phyloP scores from a whole-genome alignment of 2,329 filamentous ascomycete genomes.

The Aspergillus uvarum region DNA sequence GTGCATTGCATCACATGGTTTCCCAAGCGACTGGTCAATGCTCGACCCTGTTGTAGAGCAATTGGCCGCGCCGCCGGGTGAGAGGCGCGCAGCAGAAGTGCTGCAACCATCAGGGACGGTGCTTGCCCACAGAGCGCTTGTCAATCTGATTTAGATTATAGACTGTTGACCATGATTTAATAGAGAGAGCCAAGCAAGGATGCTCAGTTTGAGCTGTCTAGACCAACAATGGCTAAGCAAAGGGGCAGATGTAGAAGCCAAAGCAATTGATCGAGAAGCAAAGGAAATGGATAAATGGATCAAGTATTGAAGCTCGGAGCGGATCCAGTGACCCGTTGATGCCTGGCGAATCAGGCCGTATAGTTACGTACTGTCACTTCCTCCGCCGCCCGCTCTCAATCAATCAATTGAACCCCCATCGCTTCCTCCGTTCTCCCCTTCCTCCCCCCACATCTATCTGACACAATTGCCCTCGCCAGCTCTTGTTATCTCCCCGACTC shows the following conservation, averaged over 20 bases:
- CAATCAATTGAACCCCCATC: neutral
- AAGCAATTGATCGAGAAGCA: conserved; percentile 6
- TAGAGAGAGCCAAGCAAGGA: neutral
- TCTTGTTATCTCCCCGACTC: conserved; percentile 1
- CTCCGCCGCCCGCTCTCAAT: conserved; percentile 8
- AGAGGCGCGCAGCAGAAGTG: conserved; percentile 32
- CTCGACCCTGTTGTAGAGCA: conserved; percentile 6
- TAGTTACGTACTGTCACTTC: conserved; percentile 23
- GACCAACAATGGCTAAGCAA: neutral
- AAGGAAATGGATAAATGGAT: neutral
- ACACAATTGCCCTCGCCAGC: conserved; percentile 5
- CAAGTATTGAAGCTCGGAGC: conserved; percentile 1
- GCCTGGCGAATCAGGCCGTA: conserved; percentile 24
- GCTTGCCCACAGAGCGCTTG: conserved; percentile 11
- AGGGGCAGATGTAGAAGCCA: neutral
- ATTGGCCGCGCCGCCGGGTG: conserved; percentile 23
- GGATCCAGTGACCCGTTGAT: conserved; percentile 11
- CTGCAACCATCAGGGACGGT: conserved; percentile 29
- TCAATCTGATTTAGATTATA: neutral
- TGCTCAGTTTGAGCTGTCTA: neutral
- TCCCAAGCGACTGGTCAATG: conserved; percentile 10
- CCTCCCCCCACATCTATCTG: conserved; percentile 5
- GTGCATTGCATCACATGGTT: neutral
- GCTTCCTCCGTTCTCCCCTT: conserved; percentile 5
- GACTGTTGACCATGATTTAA: neutral